Evolutionary conservation across 1,284 basidiomycete species (phyloP).

Genomic region (Cutaneotrichosporon cyanovorans): DNA sequence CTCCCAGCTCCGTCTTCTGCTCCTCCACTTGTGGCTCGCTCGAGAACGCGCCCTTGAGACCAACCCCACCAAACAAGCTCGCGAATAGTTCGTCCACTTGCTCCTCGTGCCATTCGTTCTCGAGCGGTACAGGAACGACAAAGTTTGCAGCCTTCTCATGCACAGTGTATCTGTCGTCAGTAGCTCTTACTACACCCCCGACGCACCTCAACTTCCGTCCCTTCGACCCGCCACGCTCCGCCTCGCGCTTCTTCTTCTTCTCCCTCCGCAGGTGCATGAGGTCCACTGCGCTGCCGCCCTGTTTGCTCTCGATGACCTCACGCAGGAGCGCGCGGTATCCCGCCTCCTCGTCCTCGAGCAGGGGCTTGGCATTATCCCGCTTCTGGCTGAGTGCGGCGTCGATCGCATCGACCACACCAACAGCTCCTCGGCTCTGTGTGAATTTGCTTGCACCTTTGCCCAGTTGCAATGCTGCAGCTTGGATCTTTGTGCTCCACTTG

Average conservation of each 20-base stretch:
- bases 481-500: conserved; percentile 91
- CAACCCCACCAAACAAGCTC: conserved; percentile 60
- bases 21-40: not conserved
- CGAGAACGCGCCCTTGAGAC: conserved; percentile 8
- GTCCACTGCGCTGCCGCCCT: conserved; percentile 25
- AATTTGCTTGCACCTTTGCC: conserved; percentile 48
- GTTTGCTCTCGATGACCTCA: conserved; percentile 69
- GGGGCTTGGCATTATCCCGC: conserved; percentile 22
- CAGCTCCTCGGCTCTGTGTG: conserved; percentile 50
- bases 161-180: conserved; percentile 63
- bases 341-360: conserved; percentile 64
- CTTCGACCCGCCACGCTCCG: conserved; percentile 90
- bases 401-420: conserved; percentile 46
- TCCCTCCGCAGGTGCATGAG: conserved; percentile 42
- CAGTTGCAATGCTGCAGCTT: conserved; percentile 62
- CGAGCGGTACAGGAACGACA: conserved; percentile 73
- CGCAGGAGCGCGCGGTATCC: conserved; percentile 83
- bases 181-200: not conserved
- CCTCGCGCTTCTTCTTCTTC: conserved; percentile 63
- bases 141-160: conserved; percentile 92
- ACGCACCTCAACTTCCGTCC: conserved; percentile 71
- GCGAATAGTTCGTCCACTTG: conserved; percentile 87
- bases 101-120: conserved; percentile 72
- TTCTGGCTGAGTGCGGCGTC: conserved; percentile 30
- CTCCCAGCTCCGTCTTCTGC: conserved; percentile 10